These are phyloP conservation scores for Dothidotthia symphoricarpi DNA, from an alignment of 2,329 filamentous ascomycete species.

Conservation along the genomic window DNA sequence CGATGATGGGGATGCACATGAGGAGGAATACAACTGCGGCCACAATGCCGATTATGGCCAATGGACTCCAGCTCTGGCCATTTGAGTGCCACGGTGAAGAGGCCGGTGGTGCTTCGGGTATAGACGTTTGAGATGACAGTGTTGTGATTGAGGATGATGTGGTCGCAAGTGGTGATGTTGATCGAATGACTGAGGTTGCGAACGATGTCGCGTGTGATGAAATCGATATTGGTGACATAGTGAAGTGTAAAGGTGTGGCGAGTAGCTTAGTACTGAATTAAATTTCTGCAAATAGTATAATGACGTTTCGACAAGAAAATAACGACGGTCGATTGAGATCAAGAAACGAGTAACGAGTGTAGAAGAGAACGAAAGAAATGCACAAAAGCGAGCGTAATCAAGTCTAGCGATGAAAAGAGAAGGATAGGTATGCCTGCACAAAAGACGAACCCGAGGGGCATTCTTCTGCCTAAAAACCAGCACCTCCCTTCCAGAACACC, in stretches of 20 bases:
- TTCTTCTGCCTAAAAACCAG: conserved; percentile 1
- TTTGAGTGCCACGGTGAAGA: background rate
- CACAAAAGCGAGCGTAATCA: background rate
- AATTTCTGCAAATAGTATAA: too few species aligned
- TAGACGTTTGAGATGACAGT: conserved; percentile 1
- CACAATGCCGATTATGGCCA: conserved; percentile 27
- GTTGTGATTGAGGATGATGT: background rate
- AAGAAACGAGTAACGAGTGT: background rate
- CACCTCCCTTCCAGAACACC: background rate
- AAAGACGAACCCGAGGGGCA: conserved; percentile 9
- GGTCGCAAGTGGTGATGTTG: background rate
- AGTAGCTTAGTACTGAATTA: too few species aligned
- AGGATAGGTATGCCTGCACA: conserved; percentile 1
- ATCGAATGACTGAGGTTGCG: background rate
- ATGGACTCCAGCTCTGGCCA: conserved; percentile 18
- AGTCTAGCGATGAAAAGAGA: background rate
- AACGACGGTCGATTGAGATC: background rate
- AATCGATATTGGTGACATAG: too few species aligned
- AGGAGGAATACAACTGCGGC: conserved; percentile 17
- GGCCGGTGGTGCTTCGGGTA: conserved; percentile 16
- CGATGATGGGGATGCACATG: conserved; percentile 19
- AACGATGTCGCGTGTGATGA: too few species aligned
- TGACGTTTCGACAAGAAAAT: too few species aligned
- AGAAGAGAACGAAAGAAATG: background rate
- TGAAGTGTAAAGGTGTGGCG: too few species aligned